Evolutionary conservation across 2,329 filamentous ascomycete species (phyloP), one percentile per base, ranked within the genome.

Genomic region (Rhinocladiella mackenziei): DNA sequence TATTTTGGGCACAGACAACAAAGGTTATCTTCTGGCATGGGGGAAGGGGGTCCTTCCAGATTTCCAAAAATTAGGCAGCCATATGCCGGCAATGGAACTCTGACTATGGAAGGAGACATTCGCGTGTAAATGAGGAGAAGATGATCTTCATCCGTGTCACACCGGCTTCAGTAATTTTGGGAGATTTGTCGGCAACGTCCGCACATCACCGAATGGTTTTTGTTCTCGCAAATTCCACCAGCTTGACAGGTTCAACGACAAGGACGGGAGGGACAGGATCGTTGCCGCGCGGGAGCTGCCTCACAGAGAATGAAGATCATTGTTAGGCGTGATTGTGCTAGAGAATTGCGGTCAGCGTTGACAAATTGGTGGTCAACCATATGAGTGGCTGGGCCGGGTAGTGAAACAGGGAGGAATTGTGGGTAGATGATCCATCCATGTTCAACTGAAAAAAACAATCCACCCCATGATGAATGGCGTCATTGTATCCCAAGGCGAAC

Each of bases 21-120:
- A 5, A 3, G 32, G 22, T 25, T 30, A 28, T 26, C 28, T 29
- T 19, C 25, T 23, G 37, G 30, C 30, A 10, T 23, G 38, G 32
- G 51, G 43, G 9, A 44, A 37, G 20, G 38, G 26, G 8, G 28
- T 37, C 8, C n/a, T 22, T 39, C 32, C 5, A 30, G 20, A 3
- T 53, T 53, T 41, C 50, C 49, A 14, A 22, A 39, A 15, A 28
- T 48, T 28, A 52, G 43, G 31, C 28, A 37, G 18, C 42, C 40
- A 19, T 47, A 46, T 39, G 44, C 44, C 13, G 46, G 51, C 29
- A 50, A 43, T 35, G 46, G 45, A n/a, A 48, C 48, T 5, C 32
- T 52, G 51, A 37, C 25, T n/a, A 44, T 45, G 30, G 43, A 50
- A 28, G 45, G 48, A 26, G 44, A 52, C 39, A 30, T 51, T 35